Conservation (phyloP, 2,329 filamentous ascomycete genomes). For the Corynespora cassiicola region DNA sequence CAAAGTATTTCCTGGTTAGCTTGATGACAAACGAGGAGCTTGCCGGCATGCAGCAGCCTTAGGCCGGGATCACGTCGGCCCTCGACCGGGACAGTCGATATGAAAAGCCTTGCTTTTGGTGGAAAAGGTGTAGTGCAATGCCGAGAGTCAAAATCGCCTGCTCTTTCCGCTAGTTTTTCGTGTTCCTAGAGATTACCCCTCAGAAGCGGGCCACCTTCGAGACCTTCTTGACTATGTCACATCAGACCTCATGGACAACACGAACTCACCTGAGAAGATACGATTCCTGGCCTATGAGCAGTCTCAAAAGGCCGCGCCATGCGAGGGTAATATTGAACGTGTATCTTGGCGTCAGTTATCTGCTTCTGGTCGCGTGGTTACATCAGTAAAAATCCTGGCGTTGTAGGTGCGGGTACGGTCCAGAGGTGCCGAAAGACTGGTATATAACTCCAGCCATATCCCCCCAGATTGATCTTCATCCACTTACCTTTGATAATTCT, state of each 20-base stretch:
- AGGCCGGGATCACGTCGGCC: conserved; percentile 17
- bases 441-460: conserved; percentile 40
- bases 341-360: conserved; percentile 36
- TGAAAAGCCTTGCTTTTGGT: conserved; percentile 17
- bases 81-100: conserved; percentile 20
- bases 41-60: conserved; percentile 12
- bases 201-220: conserved; percentile 16
- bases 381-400: conserved; percentile 16
- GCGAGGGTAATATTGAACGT: conserved; percentile 42
- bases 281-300: conserved; percentile 31
- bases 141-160: conserved; percentile 13
- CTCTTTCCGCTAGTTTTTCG: conserved; percentile 17
- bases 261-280: conserved; percentile 37
- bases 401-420: conserved; percentile 10
- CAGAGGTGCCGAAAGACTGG: conserved; percentile 22
- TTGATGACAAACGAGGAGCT: conserved; percentile 13
- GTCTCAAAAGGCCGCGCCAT: conserved; percentile 37
- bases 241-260: conserved; percentile 25
- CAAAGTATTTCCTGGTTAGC: conserved; percentile 13
- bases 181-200: conserved; percentile 22
- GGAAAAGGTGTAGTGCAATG: conserved; percentile 12
- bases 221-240: conserved; percentile 11
- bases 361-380: conserved; percentile 20
- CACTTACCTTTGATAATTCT: conserved; percentile 29
- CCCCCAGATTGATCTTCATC: conserved; percentile 38